phyloP scores from a whole-genome alignment of 805 yeast species.

The Blastobotrys terrestris region DNA sequence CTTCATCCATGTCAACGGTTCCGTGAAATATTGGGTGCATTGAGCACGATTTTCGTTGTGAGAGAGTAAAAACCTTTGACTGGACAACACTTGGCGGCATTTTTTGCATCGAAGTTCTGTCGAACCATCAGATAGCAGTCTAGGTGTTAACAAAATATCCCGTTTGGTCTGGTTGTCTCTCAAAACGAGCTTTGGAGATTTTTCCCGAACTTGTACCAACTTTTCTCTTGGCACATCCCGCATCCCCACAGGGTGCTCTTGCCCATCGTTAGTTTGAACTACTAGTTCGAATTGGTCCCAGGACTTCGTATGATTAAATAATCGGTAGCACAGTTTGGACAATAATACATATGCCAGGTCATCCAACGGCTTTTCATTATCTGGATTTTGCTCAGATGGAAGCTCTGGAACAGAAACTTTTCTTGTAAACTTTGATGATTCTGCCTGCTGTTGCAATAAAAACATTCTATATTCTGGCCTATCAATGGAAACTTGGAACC shows the following conservation, averaged over 20 bases:
- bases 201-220: background rate
- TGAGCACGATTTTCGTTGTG: constrained; percentile 18
- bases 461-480: constrained; percentile 36
- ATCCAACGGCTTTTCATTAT: background rate
- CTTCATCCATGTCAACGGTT: constrained; percentile 92
- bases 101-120: constrained; percentile 61
- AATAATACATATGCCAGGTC: background rate
- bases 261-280: background rate
- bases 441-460: constrained; percentile 29
- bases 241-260: background rate
- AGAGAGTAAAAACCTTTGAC: constrained; percentile 45
- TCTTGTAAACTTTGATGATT: constrained; percentile 16
- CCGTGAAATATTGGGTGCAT: constrained; percentile 84
- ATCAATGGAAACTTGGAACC: constrained; percentile 27
- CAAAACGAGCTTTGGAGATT: background rate
- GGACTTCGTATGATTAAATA: background rate
- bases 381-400: constrained; percentile 23
- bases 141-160: background rate
- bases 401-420: constrained; percentile 27
- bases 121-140: background rate
- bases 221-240: background rate
- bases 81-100: constrained; percentile 71
- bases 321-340: background rate
- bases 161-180: background rate
- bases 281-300: constrained; percentile 3